Percentiles rank a stretch among this genome's conserved stretches.
phyloP scores from a whole-genome alignment of 176 grass and related monocot genomes.

The Phoenix dactylifera region DNA sequence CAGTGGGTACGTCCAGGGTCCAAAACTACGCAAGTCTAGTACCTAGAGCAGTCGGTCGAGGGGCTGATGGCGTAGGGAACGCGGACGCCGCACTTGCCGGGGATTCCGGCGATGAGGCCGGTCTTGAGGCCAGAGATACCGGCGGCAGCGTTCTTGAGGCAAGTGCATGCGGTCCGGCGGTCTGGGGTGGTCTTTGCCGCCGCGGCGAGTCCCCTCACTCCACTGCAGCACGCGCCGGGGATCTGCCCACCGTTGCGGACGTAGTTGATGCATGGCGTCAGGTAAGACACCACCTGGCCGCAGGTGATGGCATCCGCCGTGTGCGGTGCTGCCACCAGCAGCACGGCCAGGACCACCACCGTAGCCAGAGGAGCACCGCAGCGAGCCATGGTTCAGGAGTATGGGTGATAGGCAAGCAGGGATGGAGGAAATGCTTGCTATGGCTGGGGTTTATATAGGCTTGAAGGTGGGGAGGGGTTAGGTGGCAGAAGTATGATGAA shows the following conservation, averaged over 20 bases:
- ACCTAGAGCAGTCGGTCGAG: conserved; percentile 12
- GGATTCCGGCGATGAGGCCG: background rate
- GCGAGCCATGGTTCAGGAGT: too few species aligned
- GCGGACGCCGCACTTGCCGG: background rate
- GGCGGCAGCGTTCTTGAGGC: background rate
- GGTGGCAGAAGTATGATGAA: too few species aligned
- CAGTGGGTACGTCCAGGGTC: too few species aligned
- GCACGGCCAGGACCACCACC: too few species aligned
- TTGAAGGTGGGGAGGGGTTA: too few species aligned
- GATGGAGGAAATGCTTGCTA: too few species aligned
- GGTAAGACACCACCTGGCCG: background rate
- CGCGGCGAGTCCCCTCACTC: background rate
- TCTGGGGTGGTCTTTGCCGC: background rate
- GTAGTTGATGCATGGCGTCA: background rate
- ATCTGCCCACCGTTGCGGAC: background rate
- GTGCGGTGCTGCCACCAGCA: too few species aligned
- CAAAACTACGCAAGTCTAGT: background rate
- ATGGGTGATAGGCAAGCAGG: too few species aligned
- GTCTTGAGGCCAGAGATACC: background rate
- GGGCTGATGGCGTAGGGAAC: conserved; percentile 7
- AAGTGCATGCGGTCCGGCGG: conserved; percentile 3
- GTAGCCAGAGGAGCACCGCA: too few species aligned
- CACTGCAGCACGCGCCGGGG: background rate
- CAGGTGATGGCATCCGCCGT: background rate
- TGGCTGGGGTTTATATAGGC: too few species aligned